A percentile compares a stretch with the other conserved stretches of the same genome.
phyloP scores from a whole-genome alignment of 2,329 filamentous ascomycete species.

The Truncatella angustata region DNA sequence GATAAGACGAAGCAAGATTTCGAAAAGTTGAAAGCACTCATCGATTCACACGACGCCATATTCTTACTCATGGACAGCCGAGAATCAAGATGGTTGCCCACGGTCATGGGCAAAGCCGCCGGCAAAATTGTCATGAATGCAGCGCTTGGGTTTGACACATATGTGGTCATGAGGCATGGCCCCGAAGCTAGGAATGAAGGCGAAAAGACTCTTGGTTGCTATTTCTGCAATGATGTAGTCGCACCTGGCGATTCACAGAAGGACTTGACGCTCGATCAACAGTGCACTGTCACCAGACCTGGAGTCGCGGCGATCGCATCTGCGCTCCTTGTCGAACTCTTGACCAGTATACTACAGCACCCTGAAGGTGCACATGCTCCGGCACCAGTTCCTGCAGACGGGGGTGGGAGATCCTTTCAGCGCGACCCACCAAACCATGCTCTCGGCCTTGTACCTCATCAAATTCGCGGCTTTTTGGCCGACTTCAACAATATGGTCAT shows the following conservation, averaged over 20 bases:
- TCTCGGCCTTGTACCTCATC: slow-evolving; percentile 72
- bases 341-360: slow-evolving; percentile 86
- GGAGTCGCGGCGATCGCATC: slow-evolving; percentile 92
- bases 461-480: slow-evolving; percentile 74
- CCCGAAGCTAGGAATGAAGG: slow-evolving; percentile 55
- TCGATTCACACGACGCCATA: slow-evolving; percentile 84
- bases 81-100: slow-evolving; percentile 93
- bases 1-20: slow-evolving; percentile 76
- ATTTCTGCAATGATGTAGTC: slow-evolving; percentile 98
- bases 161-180: slow-evolving; percentile 95
- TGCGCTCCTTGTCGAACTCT: slow-evolving; percentile 82
- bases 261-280: slow-evolving; percentile 93
- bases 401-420: slow-evolving; percentile 42
- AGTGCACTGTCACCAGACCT: slow-evolving; percentile 94
- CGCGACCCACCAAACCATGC: slow-evolving; percentile 58
- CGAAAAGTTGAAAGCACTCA: slow-evolving; percentile 68
- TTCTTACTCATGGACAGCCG: slow-evolving; percentile 97
- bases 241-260: slow-evolving; percentile 92
- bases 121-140: slow-evolving; percentile 97
- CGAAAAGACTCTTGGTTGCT: slow-evolving; percentile 80
- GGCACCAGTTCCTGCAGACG: slow-evolving; percentile 45
- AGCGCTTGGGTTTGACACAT: slow-evolving; percentile 93
- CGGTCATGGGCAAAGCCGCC: slow-evolving; percentile 88
- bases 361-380: slow-evolving; percentile 65
- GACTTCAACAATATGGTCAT: slow-evolving; percentile 74